These are phyloP conservation scores for Apiotrichum veenhuisii DNA, from an alignment of 1,284 basidiomycete genomes.

Conservation along the genomic window DNA sequence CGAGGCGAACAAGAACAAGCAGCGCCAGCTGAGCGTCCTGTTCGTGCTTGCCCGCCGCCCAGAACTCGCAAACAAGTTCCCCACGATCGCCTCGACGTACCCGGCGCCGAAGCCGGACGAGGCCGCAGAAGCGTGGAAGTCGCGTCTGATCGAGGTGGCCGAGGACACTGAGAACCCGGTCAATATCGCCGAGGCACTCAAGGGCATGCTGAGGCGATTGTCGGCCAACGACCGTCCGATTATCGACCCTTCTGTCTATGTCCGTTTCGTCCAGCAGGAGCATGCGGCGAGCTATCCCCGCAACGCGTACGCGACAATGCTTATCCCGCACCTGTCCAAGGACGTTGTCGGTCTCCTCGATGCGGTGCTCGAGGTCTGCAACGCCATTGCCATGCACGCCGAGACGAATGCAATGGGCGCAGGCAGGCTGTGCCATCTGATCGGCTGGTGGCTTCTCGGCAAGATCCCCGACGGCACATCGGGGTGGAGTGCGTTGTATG, in stretches of 20 bases:
- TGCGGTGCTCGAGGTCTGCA: conserved; percentile 37
- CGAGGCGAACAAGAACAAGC: conserved; percentile 19
- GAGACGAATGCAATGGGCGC: conserved; percentile 33
- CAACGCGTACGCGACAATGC: conserved; percentile 28
- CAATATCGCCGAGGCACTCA: conserved; percentile 33
- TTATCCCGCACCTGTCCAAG: conserved; percentile 19
- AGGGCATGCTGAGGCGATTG: conserved; percentile 29
- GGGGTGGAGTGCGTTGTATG: conserved; percentile 33
- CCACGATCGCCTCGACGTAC: conserved; percentile 24
- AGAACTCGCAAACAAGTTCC: conserved; percentile 22
- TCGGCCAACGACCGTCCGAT: conserved; percentile 5
- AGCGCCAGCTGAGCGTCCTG: conserved; percentile 29
- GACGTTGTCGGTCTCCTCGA: conserved; percentile 21
- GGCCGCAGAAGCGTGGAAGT: conserved; percentile 14
- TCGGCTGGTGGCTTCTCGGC: conserved; percentile 41
- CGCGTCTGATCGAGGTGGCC: conserved; percentile 16
- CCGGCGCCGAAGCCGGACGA: neutral
- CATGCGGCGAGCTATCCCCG: conserved; percentile 36
- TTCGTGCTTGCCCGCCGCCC: conserved; percentile 26
- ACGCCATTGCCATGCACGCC: conserved; percentile 30
- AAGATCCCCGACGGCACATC: conserved; percentile 5
- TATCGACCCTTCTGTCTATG: conserved; percentile 23
- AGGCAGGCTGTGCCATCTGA: conserved; percentile 28
- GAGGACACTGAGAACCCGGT: conserved; percentile 22
- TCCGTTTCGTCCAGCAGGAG: conserved; percentile 35